Base-by-base conservation (phyloP, 495 filamentous ascomycete genomes). In the Recurvomyces mirabilis region DNA sequence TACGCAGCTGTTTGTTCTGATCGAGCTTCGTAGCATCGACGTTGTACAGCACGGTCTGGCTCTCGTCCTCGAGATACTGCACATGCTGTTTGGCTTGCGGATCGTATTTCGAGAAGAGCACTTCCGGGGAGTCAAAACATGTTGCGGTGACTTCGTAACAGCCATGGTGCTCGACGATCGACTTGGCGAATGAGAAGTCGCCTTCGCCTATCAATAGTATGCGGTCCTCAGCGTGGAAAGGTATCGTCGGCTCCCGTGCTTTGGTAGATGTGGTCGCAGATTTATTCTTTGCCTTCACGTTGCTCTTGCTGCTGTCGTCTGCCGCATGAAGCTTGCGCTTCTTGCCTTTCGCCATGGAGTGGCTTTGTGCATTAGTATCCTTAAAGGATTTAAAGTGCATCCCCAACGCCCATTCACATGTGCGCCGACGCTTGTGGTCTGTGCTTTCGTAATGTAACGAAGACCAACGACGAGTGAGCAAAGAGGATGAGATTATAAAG, bases 191-290 rank as follows among this genome's bases (percentile, higher is more conserved):
- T 43, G 84, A 89, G 59, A 98, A 87, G 59, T 98, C 88, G 68
- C 83, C 89, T 67, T 98, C 89, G 38, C 89, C 91, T 53, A 98
- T 62, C 1, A 95, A 71, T 20, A 98, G 74, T 46, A 95, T 83
- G 43, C 72, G 66, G 58, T 91, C 77, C 38, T 66, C 60, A 18
- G 72, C 70, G 17, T 67, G 60, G 65, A 93, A 93, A n/a, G 87
- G 88, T 47, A 93, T 77, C 29, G 70, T 75, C 7, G 80, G 74
- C 24, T 47, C 35, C 4, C 21, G 10, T 25, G n/a, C n/a, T 40
- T 40, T 26, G 37, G 37, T 20, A 23, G 21, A 6, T n/a, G n/a
- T n/a, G n/a, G n/a, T n/a, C n/a, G 37, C 21, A 4, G 13, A 7
- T 20, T 20, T 2, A 11, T 40, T 40, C 7, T 13, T 20, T 24